These are phyloP conservation scores for Colletotrichum tropicicola DNA, from an alignment of 2,329 filamentous ascomycete species.

Conservation along the genomic window DNA sequence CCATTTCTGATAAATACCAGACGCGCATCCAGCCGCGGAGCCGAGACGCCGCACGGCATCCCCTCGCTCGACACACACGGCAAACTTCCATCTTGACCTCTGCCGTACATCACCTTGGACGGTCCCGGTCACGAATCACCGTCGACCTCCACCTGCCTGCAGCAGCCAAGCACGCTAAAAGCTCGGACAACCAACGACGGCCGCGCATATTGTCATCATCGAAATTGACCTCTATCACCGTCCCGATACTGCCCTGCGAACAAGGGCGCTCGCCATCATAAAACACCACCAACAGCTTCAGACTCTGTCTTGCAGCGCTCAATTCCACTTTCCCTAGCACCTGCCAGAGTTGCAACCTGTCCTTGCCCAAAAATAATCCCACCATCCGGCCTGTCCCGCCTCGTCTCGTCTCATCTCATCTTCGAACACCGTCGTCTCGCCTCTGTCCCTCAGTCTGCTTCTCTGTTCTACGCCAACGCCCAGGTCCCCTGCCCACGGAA, in stretches of 20 bases:
- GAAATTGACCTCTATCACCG: not conserved
- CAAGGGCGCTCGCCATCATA: too few relatives aligned
- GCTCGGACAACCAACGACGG: not conserved
- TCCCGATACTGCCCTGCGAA: too few relatives aligned
- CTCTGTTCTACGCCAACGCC: constrained; percentile 2
- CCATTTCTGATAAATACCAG: not conserved
- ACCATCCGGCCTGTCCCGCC: constrained; percentile 17
- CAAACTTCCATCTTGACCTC: not conserved
- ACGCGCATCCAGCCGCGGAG: not conserved
- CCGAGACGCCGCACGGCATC: not conserved
- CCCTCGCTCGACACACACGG: not conserved
- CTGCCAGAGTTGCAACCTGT: not conserved
- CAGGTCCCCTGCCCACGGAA: constrained; percentile 2
- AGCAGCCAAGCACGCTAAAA: not conserved
- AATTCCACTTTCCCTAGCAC: not conserved
- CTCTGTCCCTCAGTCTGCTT: not conserved
- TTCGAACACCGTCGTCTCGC: constrained; percentile 19
- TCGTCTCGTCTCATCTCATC: constrained; percentile 24
- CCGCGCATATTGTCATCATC: constrained; percentile 1
- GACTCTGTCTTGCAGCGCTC: not conserved
- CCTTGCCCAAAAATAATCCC: not conserved
- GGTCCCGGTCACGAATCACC: constrained; percentile 3
- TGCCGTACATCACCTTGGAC: not conserved
- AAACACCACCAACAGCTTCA: not conserved
- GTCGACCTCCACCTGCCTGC: not conserved